Evolutionary conservation across 768 basidiomycete genomes (phyloP), one percentile per base, ranked within the genome.

Genomic region (Gymnopilus junonius): DNA sequence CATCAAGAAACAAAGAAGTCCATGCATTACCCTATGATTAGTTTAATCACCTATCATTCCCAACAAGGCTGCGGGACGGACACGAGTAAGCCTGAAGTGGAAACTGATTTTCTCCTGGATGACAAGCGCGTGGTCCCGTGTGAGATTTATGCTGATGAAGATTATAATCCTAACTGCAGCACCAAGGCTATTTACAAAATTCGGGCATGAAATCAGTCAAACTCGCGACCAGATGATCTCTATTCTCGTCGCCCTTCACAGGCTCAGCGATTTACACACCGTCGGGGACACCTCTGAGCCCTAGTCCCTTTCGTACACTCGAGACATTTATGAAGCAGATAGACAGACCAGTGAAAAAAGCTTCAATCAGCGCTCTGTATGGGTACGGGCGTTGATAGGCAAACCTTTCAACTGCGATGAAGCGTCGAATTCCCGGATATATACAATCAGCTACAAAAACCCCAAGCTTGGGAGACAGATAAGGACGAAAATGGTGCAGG

Each of bases 1-100:
- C 48, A 68, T 68, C 67, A 68, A 65, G 59, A 46, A 48, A 65
- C 63, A 62, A 68, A 46, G 55, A 63, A 61, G 50, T 31, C 54
- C 37, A 37, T 20, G 42, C 53, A 11, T 37, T 29, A 23, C 20
- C 32, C 4, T 46, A 39, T 37, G 35, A 51, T 35, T 34, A 51
- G 48, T 45, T 58, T 58, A 50, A 64, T 62, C 59, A 62, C 54
- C 55, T 61, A 68, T 68, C 59, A 61, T 61, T 37, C 55, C 35
- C 56, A 34, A 54, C 48, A 55, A 15, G 34, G 56, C 62, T 60
- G 57, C 20, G 51, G 23, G 50, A 60, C 43, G 59, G 55, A 65
- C 63, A 60, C 61, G 46, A 55, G 35, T 61, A 55, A 55, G n/a
- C 55, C 62, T n/a, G 42, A 62, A 58, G 35, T 25, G 43, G 61